These are phyloP conservation scores for Wickerhamiella cacticola DNA, from an alignment of 805 yeast genomes.

Conservation along the genomic window DNA sequence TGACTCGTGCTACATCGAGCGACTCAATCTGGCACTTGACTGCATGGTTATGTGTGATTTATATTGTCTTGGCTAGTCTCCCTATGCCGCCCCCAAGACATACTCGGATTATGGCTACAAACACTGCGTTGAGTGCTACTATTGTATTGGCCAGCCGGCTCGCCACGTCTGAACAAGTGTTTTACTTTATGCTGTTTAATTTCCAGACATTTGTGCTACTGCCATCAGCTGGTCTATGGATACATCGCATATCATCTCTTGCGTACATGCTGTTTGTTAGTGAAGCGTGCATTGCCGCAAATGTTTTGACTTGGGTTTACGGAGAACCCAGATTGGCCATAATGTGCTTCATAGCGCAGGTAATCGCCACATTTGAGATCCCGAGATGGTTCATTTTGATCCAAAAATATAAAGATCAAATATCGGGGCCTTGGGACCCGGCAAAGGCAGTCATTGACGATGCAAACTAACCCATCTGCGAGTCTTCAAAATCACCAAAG, in stretches of 20 bases:
- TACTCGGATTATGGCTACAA: slow-evolving; percentile 58
- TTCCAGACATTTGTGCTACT: slow-evolving; percentile 59
- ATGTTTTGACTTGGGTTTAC: background rate
- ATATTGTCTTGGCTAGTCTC: slow-evolving; percentile 59
- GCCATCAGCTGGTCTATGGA: slow-evolving; percentile 55
- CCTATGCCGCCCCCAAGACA: slow-evolving; percentile 35
- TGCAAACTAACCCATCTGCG: no score
- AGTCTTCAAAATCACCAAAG: no score
- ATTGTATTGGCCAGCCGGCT: slow-evolving; percentile 86
- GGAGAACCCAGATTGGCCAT: slow-evolving; percentile 32
- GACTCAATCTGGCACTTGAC: slow-evolving; percentile 94
- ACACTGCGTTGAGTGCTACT: slow-evolving; percentile 71
- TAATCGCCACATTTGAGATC: slow-evolving; percentile 40
- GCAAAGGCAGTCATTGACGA: slow-evolving; percentile 54
- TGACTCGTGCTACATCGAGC: slow-evolving; percentile 78
- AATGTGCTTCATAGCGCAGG: slow-evolving; percentile 28
- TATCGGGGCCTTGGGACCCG: slow-evolving; percentile 90
- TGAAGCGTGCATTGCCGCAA: slow-evolving; percentile 12
- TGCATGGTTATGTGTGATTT: slow-evolving; percentile 61
- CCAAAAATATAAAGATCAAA: slow-evolving; percentile 68
- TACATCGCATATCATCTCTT: slow-evolving; percentile 33
- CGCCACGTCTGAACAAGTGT: slow-evolving; percentile 59
- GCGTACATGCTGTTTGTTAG: slow-evolving; percentile 24
- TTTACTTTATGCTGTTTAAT: slow-evolving; percentile 66
- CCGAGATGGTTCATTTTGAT: slow-evolving; percentile 61